These are phyloP conservation scores for Miscanthus lutarioriparius DNA, from an alignment of 176 grass and related monocot species.

Conservation along the genomic window DNA sequence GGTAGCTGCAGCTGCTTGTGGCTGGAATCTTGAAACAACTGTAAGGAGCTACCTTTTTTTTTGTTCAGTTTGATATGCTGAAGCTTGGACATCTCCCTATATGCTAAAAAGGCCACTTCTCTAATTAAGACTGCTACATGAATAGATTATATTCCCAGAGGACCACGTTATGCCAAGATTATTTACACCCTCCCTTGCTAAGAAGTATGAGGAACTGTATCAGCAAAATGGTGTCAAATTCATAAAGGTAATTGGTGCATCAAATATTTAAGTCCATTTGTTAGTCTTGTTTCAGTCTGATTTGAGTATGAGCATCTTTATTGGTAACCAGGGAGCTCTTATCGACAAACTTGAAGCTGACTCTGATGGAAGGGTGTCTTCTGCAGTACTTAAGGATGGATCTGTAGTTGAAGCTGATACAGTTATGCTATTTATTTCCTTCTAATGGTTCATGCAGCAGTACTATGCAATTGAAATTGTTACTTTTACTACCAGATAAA, in stretches of 20 bases:
- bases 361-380: conserved; percentile 77
- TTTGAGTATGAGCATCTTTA: conserved; percentile 23
- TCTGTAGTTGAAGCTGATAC: conserved; percentile 81
- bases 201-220: conserved; percentile 89
- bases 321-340: conserved; percentile 45
- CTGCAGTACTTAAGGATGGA: conserved; percentile 89
- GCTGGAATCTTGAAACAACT: conserved; percentile 93
- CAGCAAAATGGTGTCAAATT: conserved; percentile 79
- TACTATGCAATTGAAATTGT: background rate
- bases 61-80: conserved; percentile 31
- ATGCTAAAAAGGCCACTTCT: background rate
- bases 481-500: background rate
- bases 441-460: conserved; percentile 6
- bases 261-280: conserved; percentile 26
- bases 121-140: background rate
- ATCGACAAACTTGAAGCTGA: conserved; percentile 89
- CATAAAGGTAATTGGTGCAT: conserved; percentile 55
- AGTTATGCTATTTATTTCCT: conserved; percentile 41
- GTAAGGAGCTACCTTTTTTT: conserved; percentile 47
- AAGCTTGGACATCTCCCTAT: conserved; percentile 7
- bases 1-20: conserved; percentile 79
- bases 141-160: conserved; percentile 93
- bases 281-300: background rate
- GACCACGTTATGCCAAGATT: conserved; percentile 90
- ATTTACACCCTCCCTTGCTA: conserved; percentile 90